A percentile compares a stretch with the other conserved stretches of the same genome.
Conservation (phyloP, 495 filamentous ascomycete genomes). For the Aspergillus conjunctus region DNA sequence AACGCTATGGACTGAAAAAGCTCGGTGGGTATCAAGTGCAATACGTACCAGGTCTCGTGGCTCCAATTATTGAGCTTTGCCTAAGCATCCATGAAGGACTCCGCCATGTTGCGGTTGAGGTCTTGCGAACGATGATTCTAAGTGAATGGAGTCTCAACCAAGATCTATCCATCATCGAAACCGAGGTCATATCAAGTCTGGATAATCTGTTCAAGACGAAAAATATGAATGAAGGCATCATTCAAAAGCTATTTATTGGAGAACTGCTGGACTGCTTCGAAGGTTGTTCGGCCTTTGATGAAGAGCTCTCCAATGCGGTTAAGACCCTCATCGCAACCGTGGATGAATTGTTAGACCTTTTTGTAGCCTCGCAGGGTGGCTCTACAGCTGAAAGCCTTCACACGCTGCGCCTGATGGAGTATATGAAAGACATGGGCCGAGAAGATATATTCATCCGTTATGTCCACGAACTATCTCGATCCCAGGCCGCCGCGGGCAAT, state of each 20-base stretch:
- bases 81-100: slow-evolving; percentile 93
- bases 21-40: slow-evolving; percentile 98
- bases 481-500: slow-evolving; percentile 75
- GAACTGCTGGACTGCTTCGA: slow-evolving; percentile 85
- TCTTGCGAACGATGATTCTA: slow-evolving; percentile 96
- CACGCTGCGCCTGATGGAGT: slow-evolving; percentile 91
- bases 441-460: slow-evolving; percentile 97
- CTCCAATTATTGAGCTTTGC: slow-evolving; percentile 90
- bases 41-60: slow-evolving; percentile 90
- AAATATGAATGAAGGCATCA: slow-evolving; percentile 80
- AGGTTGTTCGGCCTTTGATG: slow-evolving; percentile 65
- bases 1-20: slow-evolving; percentile 74
- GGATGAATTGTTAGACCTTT: slow-evolving; percentile 86
- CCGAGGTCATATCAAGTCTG: slow-evolving; percentile 94
- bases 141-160: slow-evolving; percentile 98
- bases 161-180: slow-evolving; percentile 88
- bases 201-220: slow-evolving; percentile 90
- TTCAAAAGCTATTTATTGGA: slow-evolving; percentile 88
- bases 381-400: slow-evolving; percentile 81
- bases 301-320: slow-evolving; percentile 75
- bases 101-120: slow-evolving; percentile 84
- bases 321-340: slow-evolving; percentile 78
- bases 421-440: slow-evolving; percentile 94
- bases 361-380: slow-evolving; percentile 87
- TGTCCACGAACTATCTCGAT: slow-evolving; percentile 85